These are phyloP conservation scores for Populus davidiana DNA, from an alignment of 345 rosid genomes.

Conservation along the genomic window DNA sequence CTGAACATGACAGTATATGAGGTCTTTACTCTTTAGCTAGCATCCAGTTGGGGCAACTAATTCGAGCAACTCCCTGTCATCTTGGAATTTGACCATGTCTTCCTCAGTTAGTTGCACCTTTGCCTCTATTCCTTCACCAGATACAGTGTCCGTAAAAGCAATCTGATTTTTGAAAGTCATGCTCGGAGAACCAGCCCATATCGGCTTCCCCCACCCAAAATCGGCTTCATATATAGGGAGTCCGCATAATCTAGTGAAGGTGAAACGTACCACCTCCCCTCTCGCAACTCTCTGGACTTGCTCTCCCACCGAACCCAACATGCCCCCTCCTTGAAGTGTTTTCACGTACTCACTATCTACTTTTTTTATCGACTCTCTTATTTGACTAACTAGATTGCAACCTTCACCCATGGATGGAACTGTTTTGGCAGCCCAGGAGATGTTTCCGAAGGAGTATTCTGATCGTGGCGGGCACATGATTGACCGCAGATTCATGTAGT, in stretches of 20 bases:
- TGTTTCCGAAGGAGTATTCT: background rate
- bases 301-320: background rate
- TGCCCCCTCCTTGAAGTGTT: background rate
- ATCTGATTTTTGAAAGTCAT: conserved; percentile 3
- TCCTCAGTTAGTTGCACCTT: background rate
- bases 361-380: background rate
- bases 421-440: background rate
- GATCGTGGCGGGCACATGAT: background rate
- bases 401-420: background rate
- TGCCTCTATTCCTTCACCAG: background rate
- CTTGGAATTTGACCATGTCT: conserved; percentile 5
- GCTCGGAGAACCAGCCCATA: background rate
- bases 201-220: conserved; percentile 11
- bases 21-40: too few relatives aligned
- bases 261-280: background rate
- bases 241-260: background rate
- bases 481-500: background rate
- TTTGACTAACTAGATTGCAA: background rate
- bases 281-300: background rate
- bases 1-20: too few relatives aligned
- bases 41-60: background rate
- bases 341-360: background rate
- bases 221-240: conserved; percentile 9
- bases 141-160: background rate
- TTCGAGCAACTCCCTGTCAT: background rate